phyloP scores from a whole-genome alignment of 2,329 filamentous ascomycete species.

The Colletotrichum ledebouriae region DNA sequence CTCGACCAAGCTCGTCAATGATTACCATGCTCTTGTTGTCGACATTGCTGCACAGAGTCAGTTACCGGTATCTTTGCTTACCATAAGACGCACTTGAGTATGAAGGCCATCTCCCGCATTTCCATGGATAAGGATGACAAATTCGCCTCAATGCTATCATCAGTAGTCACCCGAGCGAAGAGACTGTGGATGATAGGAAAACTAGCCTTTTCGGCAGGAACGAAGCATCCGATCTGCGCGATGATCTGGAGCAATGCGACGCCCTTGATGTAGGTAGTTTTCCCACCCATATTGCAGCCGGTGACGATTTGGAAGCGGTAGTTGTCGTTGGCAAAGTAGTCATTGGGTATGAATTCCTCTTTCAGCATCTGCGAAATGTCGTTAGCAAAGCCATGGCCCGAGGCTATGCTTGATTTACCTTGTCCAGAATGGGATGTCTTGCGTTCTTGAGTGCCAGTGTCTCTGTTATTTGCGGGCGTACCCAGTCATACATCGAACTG shows the following conservation, averaged over 20 bases:
- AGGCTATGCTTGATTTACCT: conserved; percentile 53
- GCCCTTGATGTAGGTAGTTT: conserved; percentile 93
- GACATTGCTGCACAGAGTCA: conserved; percentile 67
- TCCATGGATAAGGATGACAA: conserved; percentile 94
- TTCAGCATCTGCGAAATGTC: background rate
- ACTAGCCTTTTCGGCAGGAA: conserved; percentile 86
- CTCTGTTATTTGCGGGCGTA: conserved; percentile 76
- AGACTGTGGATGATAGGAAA: conserved; percentile 86
- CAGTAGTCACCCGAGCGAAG: conserved; percentile 88
- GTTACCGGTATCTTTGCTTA: fast-evolving
- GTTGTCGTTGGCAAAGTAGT: conserved; percentile 86
- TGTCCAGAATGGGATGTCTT: conserved; percentile 84
- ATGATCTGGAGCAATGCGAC: conserved; percentile 89
- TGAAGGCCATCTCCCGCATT: conserved; percentile 97
- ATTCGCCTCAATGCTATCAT: conserved; percentile 90
- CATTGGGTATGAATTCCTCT: conserved; percentile 85
- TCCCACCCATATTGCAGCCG: conserved; percentile 98
- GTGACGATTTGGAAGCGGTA: conserved; percentile 93
- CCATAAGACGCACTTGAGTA: conserved; percentile 70
- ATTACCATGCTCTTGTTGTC: conserved; percentile 82
- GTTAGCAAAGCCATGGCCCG: background rate
- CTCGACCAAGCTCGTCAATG: conserved; percentile 91
- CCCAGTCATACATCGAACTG: conserved; percentile 71
- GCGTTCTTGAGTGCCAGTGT: conserved; percentile 80
- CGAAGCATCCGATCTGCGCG: conserved; percentile 92